phyloP scores from a whole-genome alignment of 2,329 filamentous ascomycete species.

The Aspergillus pseudoglaucus region DNA sequence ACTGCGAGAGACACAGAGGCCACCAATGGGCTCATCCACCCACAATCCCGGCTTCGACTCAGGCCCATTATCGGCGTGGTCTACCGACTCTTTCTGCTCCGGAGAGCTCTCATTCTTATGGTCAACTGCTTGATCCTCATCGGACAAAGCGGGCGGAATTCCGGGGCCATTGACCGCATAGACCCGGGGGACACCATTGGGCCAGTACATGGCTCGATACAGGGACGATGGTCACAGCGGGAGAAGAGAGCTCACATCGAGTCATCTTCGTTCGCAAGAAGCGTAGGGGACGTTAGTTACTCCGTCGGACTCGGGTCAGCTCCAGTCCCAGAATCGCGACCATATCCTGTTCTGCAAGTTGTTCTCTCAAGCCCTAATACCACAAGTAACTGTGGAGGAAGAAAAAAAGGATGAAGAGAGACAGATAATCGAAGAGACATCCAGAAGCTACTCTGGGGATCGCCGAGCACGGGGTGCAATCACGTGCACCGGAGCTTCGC shows the following conservation, averaged over 20 bases:
- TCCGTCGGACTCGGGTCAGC: slow-evolving; percentile 16
- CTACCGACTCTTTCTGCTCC: slow-evolving; percentile 20
- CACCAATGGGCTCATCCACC: slow-evolving; percentile 62
- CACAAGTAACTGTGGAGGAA: not conserved
- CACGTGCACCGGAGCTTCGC: not conserved
- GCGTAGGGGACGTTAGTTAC: slow-evolving; percentile 7
- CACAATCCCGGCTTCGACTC: slow-evolving; percentile 28
- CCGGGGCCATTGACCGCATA: slow-evolving; percentile 42
- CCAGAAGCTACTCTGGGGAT: not conserved
- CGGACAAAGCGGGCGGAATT: slow-evolving; percentile 23
- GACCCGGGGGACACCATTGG: slow-evolving; percentile 44
- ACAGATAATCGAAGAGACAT: slow-evolving; percentile 1
- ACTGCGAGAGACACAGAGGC: slow-evolving; percentile 68
- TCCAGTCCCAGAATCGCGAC: slow-evolving; percentile 12
- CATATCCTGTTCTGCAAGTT: slow-evolving; percentile 10
- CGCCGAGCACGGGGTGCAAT: not conserved
- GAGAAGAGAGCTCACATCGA: slow-evolving; percentile 27
- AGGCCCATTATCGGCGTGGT: slow-evolving; percentile 18
- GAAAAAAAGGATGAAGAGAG: slow-evolving; percentile 3
- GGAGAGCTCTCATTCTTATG: slow-evolving; percentile 7
- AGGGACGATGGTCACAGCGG: slow-evolving; percentile 20
- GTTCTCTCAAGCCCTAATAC: not conserved
- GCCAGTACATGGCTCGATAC: slow-evolving; percentile 43
- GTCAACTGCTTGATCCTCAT: slow-evolving; percentile 17
- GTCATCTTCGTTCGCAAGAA: slow-evolving; percentile 28